Evolutionary conservation across 495 filamentous ascomycete genomes (phyloP).

Genomic region (Talaromyces ruber): DNA sequence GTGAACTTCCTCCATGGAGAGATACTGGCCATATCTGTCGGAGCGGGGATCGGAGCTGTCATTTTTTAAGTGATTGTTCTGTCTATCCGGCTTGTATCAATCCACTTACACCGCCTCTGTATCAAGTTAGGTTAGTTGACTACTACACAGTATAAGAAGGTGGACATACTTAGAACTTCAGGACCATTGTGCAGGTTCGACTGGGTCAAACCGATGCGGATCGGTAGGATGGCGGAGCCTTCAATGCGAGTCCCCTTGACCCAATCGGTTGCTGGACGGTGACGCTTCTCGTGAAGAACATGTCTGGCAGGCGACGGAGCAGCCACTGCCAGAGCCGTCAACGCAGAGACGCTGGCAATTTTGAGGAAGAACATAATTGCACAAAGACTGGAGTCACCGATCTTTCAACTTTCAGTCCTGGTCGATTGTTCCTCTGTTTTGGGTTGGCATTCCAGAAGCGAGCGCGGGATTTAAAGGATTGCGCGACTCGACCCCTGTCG

Average conservation of each 20-base stretch:
- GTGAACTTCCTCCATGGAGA: conserved; percentile 7
- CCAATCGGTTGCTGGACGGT: conserved; percentile 19
- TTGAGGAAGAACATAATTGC: conserved; percentile 3
- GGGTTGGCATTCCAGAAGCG: not conserved
- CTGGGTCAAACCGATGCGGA: conserved; percentile 22
- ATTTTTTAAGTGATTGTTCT: not conserved
- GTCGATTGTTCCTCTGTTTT: not conserved
- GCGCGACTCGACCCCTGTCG: not conserved
- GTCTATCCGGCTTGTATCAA: not conserved
- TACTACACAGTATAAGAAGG: not conserved
- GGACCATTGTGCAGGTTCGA: conserved; percentile 21
- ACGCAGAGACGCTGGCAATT: conserved; percentile 8
- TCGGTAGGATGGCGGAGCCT: conserved; percentile 11
- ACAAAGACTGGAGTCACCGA: not conserved
- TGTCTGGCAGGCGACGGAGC: conserved; percentile 26
- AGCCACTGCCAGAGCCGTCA: conserved; percentile 20
- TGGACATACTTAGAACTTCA: conserved; percentile 12
- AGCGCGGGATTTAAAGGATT: not conserved
- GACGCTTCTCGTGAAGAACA: conserved; percentile 33
- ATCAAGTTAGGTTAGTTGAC: not conserved
- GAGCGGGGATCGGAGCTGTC: conserved; percentile 4
- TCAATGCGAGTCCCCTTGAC: conserved; percentile 23
- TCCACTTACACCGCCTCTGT: conserved; percentile 5
- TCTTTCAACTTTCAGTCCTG: not conserved
- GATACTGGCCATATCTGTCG: conserved; percentile 2